Conservation (phyloP, 257 asterid species). For the Fraxinus anomala region DNA sequence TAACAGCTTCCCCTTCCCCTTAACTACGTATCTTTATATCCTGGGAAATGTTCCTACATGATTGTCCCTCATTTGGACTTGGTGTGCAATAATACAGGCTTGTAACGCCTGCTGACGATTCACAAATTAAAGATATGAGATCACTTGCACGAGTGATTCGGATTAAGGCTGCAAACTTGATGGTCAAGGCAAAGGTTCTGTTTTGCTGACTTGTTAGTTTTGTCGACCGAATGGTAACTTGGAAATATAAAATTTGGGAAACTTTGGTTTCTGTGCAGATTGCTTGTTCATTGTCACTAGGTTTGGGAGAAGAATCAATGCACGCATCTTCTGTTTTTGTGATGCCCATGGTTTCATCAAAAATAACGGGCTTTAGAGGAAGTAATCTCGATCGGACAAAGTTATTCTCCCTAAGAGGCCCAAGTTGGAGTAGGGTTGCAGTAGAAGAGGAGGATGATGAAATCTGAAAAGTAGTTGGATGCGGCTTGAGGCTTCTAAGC, state of each 20-base stretch:
- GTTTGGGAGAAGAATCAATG: constrained; percentile 79
- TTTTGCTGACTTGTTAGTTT: constrained; percentile 13
- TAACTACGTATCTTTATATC: neutral
- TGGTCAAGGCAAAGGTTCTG: constrained; percentile 73
- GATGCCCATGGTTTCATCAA: constrained; percentile 97
- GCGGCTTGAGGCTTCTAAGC: too few species aligned
- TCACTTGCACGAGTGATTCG: constrained; percentile 55
- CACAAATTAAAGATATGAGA: constrained; percentile 63
- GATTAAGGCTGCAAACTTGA: constrained; percentile 53
- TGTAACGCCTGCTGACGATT: constrained; percentile 52
- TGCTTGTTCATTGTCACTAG: constrained; percentile 72
- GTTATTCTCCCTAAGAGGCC: constrained; percentile 53
- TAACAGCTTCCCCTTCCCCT: constrained; percentile 12
- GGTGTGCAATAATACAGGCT: constrained; percentile 44
- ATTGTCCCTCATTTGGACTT: constrained; percentile 16
- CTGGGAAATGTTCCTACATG: neutral
- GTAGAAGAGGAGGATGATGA: constrained; percentile 54
- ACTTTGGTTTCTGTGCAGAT: constrained; percentile 49
- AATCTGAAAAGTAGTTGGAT: neutral
- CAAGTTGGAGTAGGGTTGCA: constrained; percentile 67
- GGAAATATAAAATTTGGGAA: constrained; percentile 18
- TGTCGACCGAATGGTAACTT: constrained; percentile 10
- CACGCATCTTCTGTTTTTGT: constrained; percentile 81
- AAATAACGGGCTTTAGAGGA: constrained; percentile 84
- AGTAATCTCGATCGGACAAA: constrained; percentile 51